Evolutionary conservation across 306 rosid species (phyloP), one percentile per base, ranked within the genome.

Genomic region (Hippophae tibetana): DNA sequence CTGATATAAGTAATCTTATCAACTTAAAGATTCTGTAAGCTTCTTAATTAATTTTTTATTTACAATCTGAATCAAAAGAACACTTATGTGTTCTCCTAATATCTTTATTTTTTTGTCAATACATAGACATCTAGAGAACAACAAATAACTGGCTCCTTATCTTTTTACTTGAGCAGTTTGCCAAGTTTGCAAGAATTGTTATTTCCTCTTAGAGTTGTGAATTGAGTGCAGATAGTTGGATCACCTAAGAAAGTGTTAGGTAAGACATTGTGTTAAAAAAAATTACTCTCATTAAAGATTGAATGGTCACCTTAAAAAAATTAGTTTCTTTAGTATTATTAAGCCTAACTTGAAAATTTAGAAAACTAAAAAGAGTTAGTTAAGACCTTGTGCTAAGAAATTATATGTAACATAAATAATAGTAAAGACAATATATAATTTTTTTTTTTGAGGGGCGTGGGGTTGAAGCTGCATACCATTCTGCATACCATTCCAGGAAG

Each of bases 301-400:
- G 96, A 67, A 92, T 87, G 44, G 96, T 85, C 26, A 92, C 98
- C 78, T 92, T 92, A 63, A 92, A 93, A 75, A 92, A 92, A 81
- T 92, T 96, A 42, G 96, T 92, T 75, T 87, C 96, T 77, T 92
- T 88, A 12, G 87, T 92, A 74, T 92, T 92, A 74, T 92, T 92
- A 65, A 92, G 93, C 56, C 98, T 95, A 66, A 87, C 86, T 96
- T 92, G 72, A 25, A 64, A 14, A 67, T 59, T 38, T 54, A 13
- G 57, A 46, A 69, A 67, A 40, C 45, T 45, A 42, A 2, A 56
- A 48, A 26, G 43, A 59, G 57, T 60, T 38, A 54, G 69, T 48
- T 54, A 72, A 60, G 74, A 68, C 56, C 47, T 58, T 42, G 18
- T 27, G 38, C 10, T 58, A 71, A 48, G 57, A 72, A 54, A 63